phyloP scores from a whole-genome alignment of 495 filamentous ascomycete species.

The Penicillium nucicola region DNA sequence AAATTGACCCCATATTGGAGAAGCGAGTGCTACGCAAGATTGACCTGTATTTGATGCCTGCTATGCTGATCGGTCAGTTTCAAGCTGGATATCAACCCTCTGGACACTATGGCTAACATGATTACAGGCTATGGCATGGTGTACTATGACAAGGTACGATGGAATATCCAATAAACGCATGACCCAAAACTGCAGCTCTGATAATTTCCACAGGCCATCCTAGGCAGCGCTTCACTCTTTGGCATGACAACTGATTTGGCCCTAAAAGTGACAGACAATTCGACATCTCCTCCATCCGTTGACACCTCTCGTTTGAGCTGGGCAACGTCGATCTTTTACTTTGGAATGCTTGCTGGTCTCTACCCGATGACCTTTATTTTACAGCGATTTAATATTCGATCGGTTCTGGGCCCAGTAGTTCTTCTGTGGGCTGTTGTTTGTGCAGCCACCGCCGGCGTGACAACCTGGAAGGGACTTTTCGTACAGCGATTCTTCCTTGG shows the following conservation, averaged over 20 bases:
- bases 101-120: background rate
- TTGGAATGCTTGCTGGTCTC: conserved; percentile 69
- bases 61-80: conserved; percentile 60
- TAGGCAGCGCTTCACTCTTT: conserved; percentile 68
- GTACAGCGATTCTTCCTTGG: conserved; percentile 68
- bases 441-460: conserved; percentile 66
- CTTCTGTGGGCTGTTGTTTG: conserved; percentile 65
- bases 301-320: conserved; percentile 65
- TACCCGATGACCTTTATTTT: conserved; percentile 70
- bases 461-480: conserved; percentile 60
- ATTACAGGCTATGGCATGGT: conserved; percentile 62
- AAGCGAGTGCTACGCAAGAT: conserved; percentile 66
- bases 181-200: background rate
- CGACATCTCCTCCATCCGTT: conserved; percentile 51
- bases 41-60: conserved; percentile 66
- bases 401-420: conserved; percentile 60
- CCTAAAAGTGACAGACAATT: conserved; percentile 49
- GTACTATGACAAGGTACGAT: conserved; percentile 70
- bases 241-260: conserved; percentile 69
- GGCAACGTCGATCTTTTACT: conserved; percentile 78
- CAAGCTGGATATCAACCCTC: background rate
- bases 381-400: conserved; percentile 62
- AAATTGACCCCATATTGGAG: conserved; percentile 50
- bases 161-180: background rate
- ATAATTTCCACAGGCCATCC: conserved; percentile 52